phyloP scores from a whole-genome alignment of 306 rosid genomes.

The Castanea crenata region DNA sequence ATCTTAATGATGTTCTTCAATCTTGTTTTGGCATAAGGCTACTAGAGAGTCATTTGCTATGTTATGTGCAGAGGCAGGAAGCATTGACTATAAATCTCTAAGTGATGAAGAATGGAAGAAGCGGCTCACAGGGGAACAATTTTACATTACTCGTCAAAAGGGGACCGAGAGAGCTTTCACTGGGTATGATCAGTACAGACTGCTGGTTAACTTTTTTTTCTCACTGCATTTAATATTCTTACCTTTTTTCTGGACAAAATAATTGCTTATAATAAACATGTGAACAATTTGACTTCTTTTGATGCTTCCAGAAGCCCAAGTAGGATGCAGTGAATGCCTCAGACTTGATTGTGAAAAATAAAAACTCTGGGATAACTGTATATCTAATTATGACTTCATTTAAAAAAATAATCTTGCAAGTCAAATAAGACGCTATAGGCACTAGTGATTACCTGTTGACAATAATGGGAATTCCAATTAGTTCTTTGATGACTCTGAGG shows the following conservation, averaged over 20 bases:
- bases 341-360: not conserved
- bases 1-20: not conserved
- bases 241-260: not conserved
- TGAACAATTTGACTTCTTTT: not conserved
- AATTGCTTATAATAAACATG: not conserved
- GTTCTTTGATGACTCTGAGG: too few species aligned
- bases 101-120: slow-evolving; percentile 75
- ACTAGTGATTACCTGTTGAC: not conserved
- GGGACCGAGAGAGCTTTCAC: slow-evolving; percentile 97
- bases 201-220: not conserved
- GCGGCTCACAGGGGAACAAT: slow-evolving; percentile 63
- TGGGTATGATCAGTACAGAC: slow-evolving; percentile 48
- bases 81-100: slow-evolving; percentile 52
- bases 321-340: not conserved
- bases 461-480: too few species aligned
- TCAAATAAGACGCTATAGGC: not conserved
- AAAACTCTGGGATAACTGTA: not conserved
- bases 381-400: not conserved
- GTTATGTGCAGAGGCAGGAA: slow-evolving; percentile 46
- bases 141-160: slow-evolving; percentile 73
- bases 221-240: not conserved
- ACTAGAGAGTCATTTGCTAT: not conserved
- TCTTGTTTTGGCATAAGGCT: not conserved
- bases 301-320: not conserved
- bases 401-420: not conserved